phyloP scores from a whole-genome alignment of 805 yeast species.

The Kodamaea kakaduensis region DNA sequence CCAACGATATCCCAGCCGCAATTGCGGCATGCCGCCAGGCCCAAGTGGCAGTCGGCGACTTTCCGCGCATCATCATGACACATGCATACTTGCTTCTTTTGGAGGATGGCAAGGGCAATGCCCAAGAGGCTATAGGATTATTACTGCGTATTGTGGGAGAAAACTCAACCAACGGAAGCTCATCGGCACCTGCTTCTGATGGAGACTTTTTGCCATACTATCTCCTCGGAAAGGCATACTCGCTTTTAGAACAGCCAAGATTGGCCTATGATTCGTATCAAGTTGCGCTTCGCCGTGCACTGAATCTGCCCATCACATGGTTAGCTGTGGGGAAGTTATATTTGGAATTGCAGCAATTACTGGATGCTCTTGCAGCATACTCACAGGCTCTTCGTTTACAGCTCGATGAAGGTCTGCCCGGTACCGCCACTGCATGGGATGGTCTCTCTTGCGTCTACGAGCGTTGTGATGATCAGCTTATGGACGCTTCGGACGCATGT shows the following conservation, averaged over 20 bases:
- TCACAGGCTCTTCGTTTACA: slow-evolving; percentile 58
- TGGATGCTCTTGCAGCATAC: slow-evolving; percentile 65
- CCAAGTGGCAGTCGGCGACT: slow-evolving; percentile 40
- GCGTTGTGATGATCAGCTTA: slow-evolving; percentile 55
- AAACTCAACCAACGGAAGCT: slow-evolving; percentile 13
- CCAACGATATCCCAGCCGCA: slow-evolving; percentile 48
- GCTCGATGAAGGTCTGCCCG: slow-evolving; percentile 42
- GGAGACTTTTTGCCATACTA: slow-evolving; percentile 60
- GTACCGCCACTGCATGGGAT: slow-evolving; percentile 61
- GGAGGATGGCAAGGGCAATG: slow-evolving; percentile 21
- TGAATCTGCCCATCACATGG: slow-evolving; percentile 60
- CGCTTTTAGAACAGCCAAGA: slow-evolving; percentile 42
- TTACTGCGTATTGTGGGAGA: slow-evolving; percentile 28
- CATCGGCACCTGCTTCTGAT: slow-evolving; percentile 3
- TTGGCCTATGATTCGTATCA: slow-evolving; percentile 55
- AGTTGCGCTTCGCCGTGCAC: slow-evolving; percentile 49
- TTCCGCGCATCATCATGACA: slow-evolving; percentile 42
- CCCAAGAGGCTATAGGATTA: slow-evolving; percentile 33
- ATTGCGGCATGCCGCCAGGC: slow-evolving; percentile 48
- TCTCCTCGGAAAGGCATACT: slow-evolving; percentile 50
- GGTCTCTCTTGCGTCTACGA: slow-evolving; percentile 61
- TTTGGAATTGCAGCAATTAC: slow-evolving; percentile 53
- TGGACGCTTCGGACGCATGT: slow-evolving; percentile 61
- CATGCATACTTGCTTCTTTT: slow-evolving; percentile 48
- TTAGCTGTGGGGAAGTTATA: slow-evolving; percentile 61